phyloP scores from a whole-genome alignment of 441 rosid genomes.

The Brassica balearica region DNA sequence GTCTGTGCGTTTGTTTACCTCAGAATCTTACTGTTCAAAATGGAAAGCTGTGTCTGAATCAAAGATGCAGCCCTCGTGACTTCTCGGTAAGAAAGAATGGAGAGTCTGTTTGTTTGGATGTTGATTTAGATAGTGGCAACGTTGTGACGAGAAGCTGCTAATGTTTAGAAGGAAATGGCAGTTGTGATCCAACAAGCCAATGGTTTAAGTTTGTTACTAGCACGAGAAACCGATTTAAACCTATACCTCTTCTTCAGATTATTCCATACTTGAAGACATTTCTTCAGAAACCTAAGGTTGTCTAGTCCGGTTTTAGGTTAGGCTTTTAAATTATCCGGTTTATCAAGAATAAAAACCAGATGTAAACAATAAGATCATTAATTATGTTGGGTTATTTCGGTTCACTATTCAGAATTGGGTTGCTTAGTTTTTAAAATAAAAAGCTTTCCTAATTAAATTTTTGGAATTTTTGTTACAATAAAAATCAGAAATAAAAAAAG shows the following conservation, averaged over 20 bases:
- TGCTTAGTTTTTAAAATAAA: too few species aligned
- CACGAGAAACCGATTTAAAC: conserved; percentile 49
- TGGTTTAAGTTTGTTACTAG: conserved; percentile 88
- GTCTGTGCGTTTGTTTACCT: too few species aligned
- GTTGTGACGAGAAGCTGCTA: conserved; percentile 61
- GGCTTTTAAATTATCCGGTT: too few species aligned
- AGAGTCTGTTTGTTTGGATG: conserved; percentile 65
- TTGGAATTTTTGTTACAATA: too few species aligned
- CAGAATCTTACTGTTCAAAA: conserved; percentile 49
- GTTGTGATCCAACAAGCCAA: conserved; percentile 75
- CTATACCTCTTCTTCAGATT: conserved; percentile 31
- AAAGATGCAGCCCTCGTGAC: conserved; percentile 65
- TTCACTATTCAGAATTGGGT: too few species aligned
- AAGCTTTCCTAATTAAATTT: too few species aligned
- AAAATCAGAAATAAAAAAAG: too few species aligned
- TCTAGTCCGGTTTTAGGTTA: too few species aligned
- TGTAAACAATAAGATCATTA: too few species aligned
- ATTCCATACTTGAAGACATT: conserved; percentile 22
- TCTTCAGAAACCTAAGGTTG: not conserved
- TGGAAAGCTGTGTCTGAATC: conserved; percentile 75
- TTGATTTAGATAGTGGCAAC: conserved; percentile 49
- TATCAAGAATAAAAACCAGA: too few species aligned
- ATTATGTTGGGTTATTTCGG: too few species aligned
- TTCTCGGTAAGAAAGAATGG: conserved; percentile 47
- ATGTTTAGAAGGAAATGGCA: conserved; percentile 57